These are phyloP conservation scores for Protomyces inundatus DNA, from an alignment of 1,139 yeast species.

Conservation along the genomic window DNA sequence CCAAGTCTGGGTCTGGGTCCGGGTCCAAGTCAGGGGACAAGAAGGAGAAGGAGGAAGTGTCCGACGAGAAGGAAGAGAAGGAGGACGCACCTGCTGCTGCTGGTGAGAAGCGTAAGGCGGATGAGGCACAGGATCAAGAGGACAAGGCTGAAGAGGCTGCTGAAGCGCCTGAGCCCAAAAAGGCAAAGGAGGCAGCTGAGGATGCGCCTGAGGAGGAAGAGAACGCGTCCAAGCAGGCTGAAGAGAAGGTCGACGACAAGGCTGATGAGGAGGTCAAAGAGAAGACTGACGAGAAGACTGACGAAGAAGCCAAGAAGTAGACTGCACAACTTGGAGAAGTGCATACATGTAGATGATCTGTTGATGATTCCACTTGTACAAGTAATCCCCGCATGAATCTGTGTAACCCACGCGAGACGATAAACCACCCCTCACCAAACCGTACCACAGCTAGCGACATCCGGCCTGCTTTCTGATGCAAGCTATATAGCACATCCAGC, in stretches of 20 bases:
- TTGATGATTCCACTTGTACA: no score
- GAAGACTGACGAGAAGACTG: not conserved
- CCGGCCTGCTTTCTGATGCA: no score
- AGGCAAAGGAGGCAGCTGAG: not conserved
- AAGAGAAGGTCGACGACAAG: not conserved
- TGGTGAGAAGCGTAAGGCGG: not conserved
- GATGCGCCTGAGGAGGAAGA: not conserved
- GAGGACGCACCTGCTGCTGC: not conserved
- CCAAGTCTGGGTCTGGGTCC: not conserved
- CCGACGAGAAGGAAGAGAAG: not conserved
- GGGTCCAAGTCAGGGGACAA: not conserved
- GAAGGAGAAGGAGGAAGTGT: not conserved
- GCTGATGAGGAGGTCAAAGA: not conserved
- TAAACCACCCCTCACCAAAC: no score
- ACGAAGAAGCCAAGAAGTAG: not conserved
- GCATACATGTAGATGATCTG: no score
- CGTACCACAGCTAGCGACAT: no score
- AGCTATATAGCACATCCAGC: no score
- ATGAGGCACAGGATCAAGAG: not conserved
- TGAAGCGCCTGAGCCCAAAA: not conserved
- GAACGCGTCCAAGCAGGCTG: not conserved
- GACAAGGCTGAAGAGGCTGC: not conserved
- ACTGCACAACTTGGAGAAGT: no score
- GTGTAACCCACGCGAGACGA: no score
- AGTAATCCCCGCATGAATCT: no score